Conservation (phyloP, 2,329 filamentous ascomycete species). For the Rutstroemia sp. region DNA sequence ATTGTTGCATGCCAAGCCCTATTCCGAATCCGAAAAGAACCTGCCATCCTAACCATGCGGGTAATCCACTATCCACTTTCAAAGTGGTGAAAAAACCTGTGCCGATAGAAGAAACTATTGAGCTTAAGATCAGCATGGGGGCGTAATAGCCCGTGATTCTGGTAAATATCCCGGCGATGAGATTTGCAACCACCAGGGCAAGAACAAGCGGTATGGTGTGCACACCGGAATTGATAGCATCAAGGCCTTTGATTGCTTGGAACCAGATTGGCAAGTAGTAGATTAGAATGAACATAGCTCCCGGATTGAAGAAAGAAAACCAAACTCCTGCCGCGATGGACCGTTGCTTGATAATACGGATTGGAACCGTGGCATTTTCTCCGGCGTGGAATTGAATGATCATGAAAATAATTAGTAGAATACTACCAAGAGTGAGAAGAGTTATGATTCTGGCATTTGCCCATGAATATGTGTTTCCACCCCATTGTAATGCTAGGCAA, state of each 20-base stretch:
- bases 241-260: slow-evolving; percentile 37
- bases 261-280: slow-evolving; percentile 42
- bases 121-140: slow-evolving; percentile 19
- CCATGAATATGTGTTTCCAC: slow-evolving; percentile 28
- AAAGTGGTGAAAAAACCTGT: slow-evolving; percentile 35
- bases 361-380: slow-evolving; percentile 33
- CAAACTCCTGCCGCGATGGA: slow-evolving; percentile 28
- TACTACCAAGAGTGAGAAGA: slow-evolving; percentile 27
- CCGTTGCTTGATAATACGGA: slow-evolving; percentile 32
- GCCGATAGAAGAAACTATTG: slow-evolving; percentile 30
- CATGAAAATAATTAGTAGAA: slow-evolving; percentile 26
- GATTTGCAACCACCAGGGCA: slow-evolving; percentile 26
- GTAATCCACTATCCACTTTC: slow-evolving; percentile 26
- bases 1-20: slow-evolving; percentile 27
- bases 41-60: slow-evolving; percentile 31
- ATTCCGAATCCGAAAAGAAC: slow-evolving; percentile 26
- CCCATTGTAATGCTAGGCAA: slow-evolving; percentile 31
- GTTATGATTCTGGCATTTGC: slow-evolving; percentile 30
- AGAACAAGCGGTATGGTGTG: slow-evolving; percentile 31
- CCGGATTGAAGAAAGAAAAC: slow-evolving; percentile 28
- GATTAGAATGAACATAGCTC: slow-evolving; percentile 37
- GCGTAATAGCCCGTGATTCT: slow-evolving; percentile 26
- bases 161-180: slow-evolving; percentile 27
- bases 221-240: slow-evolving; percentile 32
- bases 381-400: slow-evolving; percentile 31